Evolutionary conservation across 129 eudicot species (phyloP).

Genomic region (Saussurea involucrata): DNA sequence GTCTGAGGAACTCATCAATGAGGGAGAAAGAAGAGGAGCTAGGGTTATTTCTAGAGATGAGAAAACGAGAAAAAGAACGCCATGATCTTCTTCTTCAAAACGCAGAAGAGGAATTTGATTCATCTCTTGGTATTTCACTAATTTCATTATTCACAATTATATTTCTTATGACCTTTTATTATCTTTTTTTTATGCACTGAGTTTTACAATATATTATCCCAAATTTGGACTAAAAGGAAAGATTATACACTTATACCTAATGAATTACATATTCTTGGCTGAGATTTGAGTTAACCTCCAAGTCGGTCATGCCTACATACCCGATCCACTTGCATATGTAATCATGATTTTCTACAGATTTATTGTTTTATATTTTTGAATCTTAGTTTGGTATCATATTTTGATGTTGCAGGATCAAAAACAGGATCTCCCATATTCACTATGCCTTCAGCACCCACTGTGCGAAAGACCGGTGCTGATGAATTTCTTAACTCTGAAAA

Average conservation of each 20-base stretch:
- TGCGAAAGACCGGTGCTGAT: conserved; percentile 68
- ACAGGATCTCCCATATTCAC: conserved; percentile 59
- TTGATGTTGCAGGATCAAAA: conserved; percentile 49
- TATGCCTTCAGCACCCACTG: conserved; percentile 51
- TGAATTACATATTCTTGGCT: neutral
- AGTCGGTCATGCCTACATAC: neutral
- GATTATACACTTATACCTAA: neutral
- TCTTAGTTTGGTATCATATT: neutral
- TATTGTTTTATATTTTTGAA: neutral
- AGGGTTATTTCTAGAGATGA: conserved; percentile 83
- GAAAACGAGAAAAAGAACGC: conserved; percentile 70
- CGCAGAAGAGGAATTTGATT: conserved; percentile 67
- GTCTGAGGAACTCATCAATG: conserved; percentile 50
- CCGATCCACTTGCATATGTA: neutral
- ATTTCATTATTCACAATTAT: neutral
- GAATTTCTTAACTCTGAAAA: conserved; percentile 90
- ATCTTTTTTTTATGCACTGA: neutral
- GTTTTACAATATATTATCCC: neutral
- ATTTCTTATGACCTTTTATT: neutral
- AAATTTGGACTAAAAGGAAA: neutral
- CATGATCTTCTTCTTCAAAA: conserved; percentile 52
- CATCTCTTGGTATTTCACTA: conserved; percentile 50
- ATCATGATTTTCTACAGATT: neutral
- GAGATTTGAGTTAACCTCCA: conserved; percentile 2
- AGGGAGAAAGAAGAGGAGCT: conserved; percentile 84